Evolutionary conservation across 257 asterid genomes (phyloP).

Genomic region (Plantago ovata): DNA sequence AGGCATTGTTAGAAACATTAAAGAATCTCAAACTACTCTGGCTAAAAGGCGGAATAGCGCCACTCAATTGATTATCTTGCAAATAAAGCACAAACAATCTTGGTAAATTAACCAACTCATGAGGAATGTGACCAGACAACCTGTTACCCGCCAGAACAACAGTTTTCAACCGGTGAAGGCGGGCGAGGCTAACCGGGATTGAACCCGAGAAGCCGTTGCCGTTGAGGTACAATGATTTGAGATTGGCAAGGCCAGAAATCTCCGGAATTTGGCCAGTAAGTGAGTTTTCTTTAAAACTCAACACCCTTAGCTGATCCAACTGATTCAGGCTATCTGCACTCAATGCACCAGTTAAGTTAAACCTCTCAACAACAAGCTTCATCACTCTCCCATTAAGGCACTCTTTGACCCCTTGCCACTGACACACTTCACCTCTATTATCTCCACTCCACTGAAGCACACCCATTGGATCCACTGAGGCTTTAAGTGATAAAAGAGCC

Average conservation of each 20-base stretch:
- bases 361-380: constrained; percentile 74
- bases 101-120: constrained; percentile 30
- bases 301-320: constrained; percentile 78
- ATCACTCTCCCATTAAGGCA: constrained; percentile 71
- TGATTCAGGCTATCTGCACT: constrained; percentile 56
- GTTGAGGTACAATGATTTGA: constrained; percentile 72
- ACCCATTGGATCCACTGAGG: constrained; percentile 53
- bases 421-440: constrained; percentile 36
- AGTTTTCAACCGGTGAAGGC: constrained; percentile 66
- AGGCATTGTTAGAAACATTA: constrained; percentile 63
- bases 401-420: constrained; percentile 76
- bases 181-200: constrained; percentile 49
- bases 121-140: constrained; percentile 62
- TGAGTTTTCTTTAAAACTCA: constrained; percentile 71
- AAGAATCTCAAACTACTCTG: constrained; percentile 69
- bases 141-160: constrained; percentile 54
- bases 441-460: constrained; percentile 52
- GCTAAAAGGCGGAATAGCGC: constrained; percentile 60
- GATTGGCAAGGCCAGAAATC: constrained; percentile 57
- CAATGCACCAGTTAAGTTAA: constrained; percentile 60
- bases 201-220: constrained; percentile 56
- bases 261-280: constrained; percentile 72
- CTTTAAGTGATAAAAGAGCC: constrained; percentile 55
- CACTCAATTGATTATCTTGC: constrained; percentile 63
- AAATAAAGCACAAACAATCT: constrained; percentile 60